A percentile compares a stretch with the other conserved stretches of the same genome.
Evolutionary conservation across 1,139 yeast species (phyloP).

Genomic region (Taphrina wiesneri): DNA sequence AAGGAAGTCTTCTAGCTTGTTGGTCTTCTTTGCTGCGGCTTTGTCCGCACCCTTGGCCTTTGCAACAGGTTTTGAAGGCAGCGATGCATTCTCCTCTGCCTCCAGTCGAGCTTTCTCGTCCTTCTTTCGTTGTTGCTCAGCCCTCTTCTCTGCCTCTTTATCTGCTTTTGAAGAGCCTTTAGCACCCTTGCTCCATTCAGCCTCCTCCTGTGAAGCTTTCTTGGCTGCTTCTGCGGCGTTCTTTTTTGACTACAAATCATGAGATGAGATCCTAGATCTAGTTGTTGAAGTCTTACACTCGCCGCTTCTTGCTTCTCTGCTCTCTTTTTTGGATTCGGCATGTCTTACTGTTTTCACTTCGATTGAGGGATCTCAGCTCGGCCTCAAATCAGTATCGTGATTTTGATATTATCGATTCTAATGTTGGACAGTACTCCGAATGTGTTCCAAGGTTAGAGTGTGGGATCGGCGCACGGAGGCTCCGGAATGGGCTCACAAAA

Average conservation of each 20-base stretch:
- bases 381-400: too few species aligned
- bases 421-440: too few species aligned
- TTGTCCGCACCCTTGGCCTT: constrained; percentile 73
- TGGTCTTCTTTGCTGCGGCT: constrained; percentile 62
- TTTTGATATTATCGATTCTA: too few species aligned
- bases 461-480: constrained; percentile 26
- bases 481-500: background rate
- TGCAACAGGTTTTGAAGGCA: constrained; percentile 58
- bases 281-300: background rate
- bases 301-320: constrained; percentile 36
- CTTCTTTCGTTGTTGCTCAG: constrained; percentile 48
- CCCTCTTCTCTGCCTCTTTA: constrained; percentile 45
- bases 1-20: constrained; percentile 64
- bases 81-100: constrained; percentile 65
- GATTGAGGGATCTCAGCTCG: too few species aligned
- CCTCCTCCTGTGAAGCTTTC: constrained; percentile 65
- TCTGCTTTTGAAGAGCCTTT: constrained; percentile 60
- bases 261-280: background rate
- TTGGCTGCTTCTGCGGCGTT: constrained; percentile 58
- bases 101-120: constrained; percentile 50
- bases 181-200: constrained; percentile 70
- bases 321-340: constrained; percentile 35
- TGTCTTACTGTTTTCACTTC: too few species aligned
- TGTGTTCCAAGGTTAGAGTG: too few species aligned
- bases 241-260: constrained; percentile 54